Evolutionary conservation across 1,284 basidiomycete species (phyloP), one percentile per base, ranked within the genome.

Genomic region (Rhodotorula sp.): DNA sequence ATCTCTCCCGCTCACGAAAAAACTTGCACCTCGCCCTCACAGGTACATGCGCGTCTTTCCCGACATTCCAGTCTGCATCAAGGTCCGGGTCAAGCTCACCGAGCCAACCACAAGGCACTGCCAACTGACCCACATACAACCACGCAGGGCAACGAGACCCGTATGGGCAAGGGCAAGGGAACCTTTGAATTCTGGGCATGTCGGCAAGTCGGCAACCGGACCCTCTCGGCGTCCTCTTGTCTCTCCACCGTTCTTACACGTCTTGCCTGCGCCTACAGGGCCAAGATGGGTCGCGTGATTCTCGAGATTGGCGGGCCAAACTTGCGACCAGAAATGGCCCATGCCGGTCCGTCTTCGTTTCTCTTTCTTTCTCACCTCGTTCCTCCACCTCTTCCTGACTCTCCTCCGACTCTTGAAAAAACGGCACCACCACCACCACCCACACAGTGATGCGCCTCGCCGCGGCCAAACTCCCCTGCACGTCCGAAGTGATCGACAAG

Each of bases 121-220:
- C 42, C 48, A 26, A 5, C 37, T 49, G 48, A 61, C 33, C 5
- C 46, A 18, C 20, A 42, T 42, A 10, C 33, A 14, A 30, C 44
- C 30, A 67, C 37, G 6, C 72, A 93, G 90, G 95, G 95, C 66
- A 98, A 97, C 79, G 95, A 99, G 82, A 96, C 95, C 12, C 91
- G 96, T 87, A 99, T 99, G 96, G 95, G 95, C 59, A 98, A 98
- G 82, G 96, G 96, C 69, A 99, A 99, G 82, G 96, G 96, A 60
- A 87, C 90, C 0, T 99, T 98, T 78, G 95, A 98, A 80, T 98
- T 87, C 81, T 98, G 95, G 96, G 93, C 95, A 48, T 93, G 91
- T 71, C 87, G 91, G 91, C 93, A 79, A 71, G 86, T 82, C 26
- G 10, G 18, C 7, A 6, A 18, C 0, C 14, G 5, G 14, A 45